phyloP scores from a whole-genome alignment of 768 basidiomycete genomes.

The Tylopilus subfusipes region DNA sequence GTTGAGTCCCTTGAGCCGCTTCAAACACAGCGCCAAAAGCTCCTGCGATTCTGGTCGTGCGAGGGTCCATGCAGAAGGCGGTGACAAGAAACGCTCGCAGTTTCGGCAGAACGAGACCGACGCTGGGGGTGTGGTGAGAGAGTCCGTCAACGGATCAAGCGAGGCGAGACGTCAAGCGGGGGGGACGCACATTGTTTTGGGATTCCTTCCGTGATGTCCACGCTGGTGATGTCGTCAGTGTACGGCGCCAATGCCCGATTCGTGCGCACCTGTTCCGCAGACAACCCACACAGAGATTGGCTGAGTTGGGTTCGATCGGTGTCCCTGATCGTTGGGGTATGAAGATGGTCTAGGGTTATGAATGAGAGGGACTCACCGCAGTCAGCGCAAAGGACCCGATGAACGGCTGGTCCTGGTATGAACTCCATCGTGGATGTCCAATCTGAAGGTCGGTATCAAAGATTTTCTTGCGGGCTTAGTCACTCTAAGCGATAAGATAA shows the following conservation, averaged over 20 bases:
- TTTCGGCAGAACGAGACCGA: slow-evolving; percentile 92
- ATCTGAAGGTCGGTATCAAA: not conserved
- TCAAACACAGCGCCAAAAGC: slow-evolving; percentile 89
- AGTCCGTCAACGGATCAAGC: not conserved
- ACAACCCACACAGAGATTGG: slow-evolving; percentile 87
- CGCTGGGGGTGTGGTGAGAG: slow-evolving; percentile 57
- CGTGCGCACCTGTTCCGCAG: slow-evolving; percentile 74
- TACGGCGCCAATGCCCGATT: not conserved
- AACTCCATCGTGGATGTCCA: slow-evolving; percentile 68
- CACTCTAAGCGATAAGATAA: not conserved
- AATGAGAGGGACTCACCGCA: slow-evolving; percentile 52
- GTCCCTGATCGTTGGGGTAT: slow-evolving; percentile 47
- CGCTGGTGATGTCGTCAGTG: slow-evolving; percentile 38
- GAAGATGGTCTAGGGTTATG: not conserved
- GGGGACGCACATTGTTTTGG: slow-evolving; percentile 78
- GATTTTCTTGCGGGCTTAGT: not conserved
- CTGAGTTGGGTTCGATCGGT: slow-evolving; percentile 87
- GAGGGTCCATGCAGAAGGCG: slow-evolving; percentile 81
- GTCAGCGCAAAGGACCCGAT: slow-evolving; percentile 85
- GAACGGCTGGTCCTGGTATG: slow-evolving; percentile 66
- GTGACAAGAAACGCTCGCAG: slow-evolving; percentile 93
- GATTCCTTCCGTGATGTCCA: slow-evolving; percentile 98
- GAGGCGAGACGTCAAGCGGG: not conserved
- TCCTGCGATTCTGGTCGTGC: slow-evolving; percentile 90
- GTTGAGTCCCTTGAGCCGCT: slow-evolving; percentile 89